phyloP scores from a whole-genome alignment of 805 yeast species.

The Kodamaea hsintzibuensis region DNA sequence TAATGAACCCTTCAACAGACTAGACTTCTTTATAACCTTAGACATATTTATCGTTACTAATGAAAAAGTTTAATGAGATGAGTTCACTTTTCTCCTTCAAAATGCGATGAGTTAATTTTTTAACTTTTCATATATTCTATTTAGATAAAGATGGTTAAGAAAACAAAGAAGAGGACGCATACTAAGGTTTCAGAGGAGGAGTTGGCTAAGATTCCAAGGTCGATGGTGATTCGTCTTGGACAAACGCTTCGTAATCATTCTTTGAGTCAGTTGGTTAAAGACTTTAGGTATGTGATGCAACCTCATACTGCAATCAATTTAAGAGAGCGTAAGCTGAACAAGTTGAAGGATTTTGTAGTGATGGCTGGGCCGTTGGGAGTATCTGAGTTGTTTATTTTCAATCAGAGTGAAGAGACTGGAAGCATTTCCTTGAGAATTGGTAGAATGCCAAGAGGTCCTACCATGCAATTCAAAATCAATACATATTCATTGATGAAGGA shows the following conservation, averaged over 20 bases:
- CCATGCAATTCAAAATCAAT: constrained; percentile 75
- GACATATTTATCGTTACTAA: not conserved
- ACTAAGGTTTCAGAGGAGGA: constrained; percentile 64
- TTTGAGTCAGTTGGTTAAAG: constrained; percentile 79
- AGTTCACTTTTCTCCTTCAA: not conserved
- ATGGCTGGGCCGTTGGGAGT: constrained; percentile 98
- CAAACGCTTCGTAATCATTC: constrained; percentile 75
- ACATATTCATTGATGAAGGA: constrained; percentile 83
- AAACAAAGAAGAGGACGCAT: constrained; percentile 85
- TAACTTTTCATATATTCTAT: not conserved
- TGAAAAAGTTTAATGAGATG: not conserved
- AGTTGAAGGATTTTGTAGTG: constrained; percentile 89
- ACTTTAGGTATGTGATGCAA: constrained; percentile 87
- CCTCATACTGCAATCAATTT: constrained; percentile 94
- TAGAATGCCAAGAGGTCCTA: constrained; percentile 92
- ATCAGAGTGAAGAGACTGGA: constrained; percentile 76
- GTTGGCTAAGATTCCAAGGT: constrained; percentile 73
- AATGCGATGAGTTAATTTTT: not conserved
- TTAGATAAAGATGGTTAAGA: constrained; percentile 33
- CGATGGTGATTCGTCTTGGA: constrained; percentile 93
- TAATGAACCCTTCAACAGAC: not conserved
- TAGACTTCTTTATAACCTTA: not conserved
- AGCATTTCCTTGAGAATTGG: constrained; percentile 81
- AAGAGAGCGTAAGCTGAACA: constrained; percentile 83
- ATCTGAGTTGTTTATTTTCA: constrained; percentile 81